These are phyloP conservation scores for Oryza nivara DNA, from an alignment of 176 grass and related monocot genomes.

Conservation along the genomic window DNA sequence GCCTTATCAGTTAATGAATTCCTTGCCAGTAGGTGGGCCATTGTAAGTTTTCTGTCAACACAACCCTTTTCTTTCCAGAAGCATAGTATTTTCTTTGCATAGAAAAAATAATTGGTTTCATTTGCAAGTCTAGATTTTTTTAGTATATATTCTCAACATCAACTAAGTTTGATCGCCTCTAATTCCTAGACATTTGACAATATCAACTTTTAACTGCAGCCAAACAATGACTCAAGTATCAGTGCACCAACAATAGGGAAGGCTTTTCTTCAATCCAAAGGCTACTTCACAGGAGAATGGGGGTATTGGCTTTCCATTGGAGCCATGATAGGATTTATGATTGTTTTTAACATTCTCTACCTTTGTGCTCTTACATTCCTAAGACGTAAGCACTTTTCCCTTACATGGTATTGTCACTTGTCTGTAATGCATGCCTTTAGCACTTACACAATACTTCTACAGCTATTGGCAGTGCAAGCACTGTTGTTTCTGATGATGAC, in stretches of 20 bases:
- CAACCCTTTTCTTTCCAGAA: background rate
- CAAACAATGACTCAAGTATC: constrained; percentile 52
- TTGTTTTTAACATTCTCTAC: constrained; percentile 68
- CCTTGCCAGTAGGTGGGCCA: constrained; percentile 52
- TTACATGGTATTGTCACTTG: background rate
- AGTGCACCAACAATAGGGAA: constrained; percentile 55
- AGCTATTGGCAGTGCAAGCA: constrained; percentile 50
- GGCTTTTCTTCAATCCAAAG: constrained; percentile 70
- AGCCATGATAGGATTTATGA: constrained; percentile 54
- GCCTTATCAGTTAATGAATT: constrained; percentile 70
- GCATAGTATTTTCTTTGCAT: background rate
- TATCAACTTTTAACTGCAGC: constrained; percentile 39
- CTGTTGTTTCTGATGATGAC: constrained; percentile 46
- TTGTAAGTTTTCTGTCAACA: constrained; percentile 32
- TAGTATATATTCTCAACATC: background rate
- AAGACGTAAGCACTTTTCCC: constrained; percentile 48
- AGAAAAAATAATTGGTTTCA: background rate
- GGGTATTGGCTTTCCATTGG: constrained; percentile 70
- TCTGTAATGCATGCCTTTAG: background rate
- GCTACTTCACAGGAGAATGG: constrained; percentile 46
- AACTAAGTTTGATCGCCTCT: background rate
- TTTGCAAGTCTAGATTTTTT: background rate
- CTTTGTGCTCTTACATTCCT: constrained; percentile 52
- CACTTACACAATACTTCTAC: constrained; percentile 28
- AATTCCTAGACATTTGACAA: constrained; percentile 1